Conservation (phyloP, 345 rosid genomes). For the Eucalyptus paniculata region DNA sequence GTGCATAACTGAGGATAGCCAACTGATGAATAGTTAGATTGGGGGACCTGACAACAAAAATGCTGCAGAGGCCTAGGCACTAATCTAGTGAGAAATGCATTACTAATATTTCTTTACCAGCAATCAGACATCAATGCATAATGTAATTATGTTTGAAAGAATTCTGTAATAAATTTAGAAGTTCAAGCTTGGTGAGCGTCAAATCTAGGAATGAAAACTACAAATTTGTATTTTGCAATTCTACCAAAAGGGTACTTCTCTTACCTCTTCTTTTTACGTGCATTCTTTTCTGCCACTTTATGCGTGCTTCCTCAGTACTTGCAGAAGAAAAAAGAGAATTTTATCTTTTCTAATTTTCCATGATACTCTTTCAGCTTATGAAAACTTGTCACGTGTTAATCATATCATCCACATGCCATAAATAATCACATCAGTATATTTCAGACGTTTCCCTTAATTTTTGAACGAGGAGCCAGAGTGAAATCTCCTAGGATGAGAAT, state of each 20-base stretch:
- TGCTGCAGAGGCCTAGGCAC: background rate
- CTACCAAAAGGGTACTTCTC: background rate
- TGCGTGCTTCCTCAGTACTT: background rate
- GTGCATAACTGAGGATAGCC: background rate
- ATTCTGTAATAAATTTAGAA: background rate
- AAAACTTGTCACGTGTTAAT: background rate
- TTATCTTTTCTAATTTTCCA: background rate
- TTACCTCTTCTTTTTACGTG: background rate
- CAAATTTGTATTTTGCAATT: background rate
- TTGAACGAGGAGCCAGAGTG: background rate
- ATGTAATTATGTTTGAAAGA: background rate
- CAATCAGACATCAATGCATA: background rate
- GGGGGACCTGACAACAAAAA: background rate
- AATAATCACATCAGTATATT: background rate
- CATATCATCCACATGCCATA: background rate
- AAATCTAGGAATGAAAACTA: background rate
- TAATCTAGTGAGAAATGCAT: background rate
- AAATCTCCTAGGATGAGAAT: background rate
- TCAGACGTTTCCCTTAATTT: background rate
- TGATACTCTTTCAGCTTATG: background rate
- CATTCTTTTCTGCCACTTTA: background rate
- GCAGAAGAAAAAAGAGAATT: background rate
- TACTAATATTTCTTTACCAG: background rate
- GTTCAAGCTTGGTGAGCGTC: background rate
- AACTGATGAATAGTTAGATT: background rate